Evolutionary conservation across 306 rosid species (phyloP).

Genomic region (Trifolium dubium): DNA sequence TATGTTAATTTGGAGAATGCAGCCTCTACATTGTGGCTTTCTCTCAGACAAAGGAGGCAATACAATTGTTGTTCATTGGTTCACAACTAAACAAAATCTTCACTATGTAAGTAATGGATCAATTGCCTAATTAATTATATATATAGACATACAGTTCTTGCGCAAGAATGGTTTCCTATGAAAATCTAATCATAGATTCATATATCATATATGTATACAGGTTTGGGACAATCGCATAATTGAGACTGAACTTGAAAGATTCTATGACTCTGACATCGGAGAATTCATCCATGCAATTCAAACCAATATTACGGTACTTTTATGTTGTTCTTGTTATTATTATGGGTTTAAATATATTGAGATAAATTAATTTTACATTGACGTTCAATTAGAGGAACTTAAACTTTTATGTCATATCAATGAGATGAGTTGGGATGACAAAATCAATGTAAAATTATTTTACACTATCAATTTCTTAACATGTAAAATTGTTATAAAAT

Average conservation of each 20-base stretch:
- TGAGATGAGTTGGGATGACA: too few relatives aligned
- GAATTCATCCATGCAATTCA: constrained; percentile 59
- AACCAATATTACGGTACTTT: constrained; percentile 69
- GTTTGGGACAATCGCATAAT: constrained; percentile 81
- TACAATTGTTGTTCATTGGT: constrained; percentile 71
- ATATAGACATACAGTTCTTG: not conserved
- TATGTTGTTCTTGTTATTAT: not conserved
- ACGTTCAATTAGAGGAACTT: too few relatives aligned
- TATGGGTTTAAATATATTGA: too few relatives aligned
- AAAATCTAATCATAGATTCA: not conserved
- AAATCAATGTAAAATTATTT: too few relatives aligned
- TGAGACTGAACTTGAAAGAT: constrained; percentile 69
- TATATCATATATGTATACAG: constrained; percentile 38
- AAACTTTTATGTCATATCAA: too few relatives aligned
- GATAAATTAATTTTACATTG: too few relatives aligned
- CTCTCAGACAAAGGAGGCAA: constrained; percentile 77
- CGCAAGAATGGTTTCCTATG: too few relatives aligned
- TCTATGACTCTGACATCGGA: constrained; percentile 51
- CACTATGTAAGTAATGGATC: constrained; percentile 67
- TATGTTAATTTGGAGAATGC: too few relatives aligned
- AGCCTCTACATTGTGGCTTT: constrained; percentile 95
- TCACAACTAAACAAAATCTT: constrained; percentile 70
- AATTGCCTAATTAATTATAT: not conserved
- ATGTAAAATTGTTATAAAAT: too few relatives aligned
- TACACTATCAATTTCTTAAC: too few relatives aligned